Evolutionary conservation across 2,329 filamentous ascomycete genomes (phyloP).

Genomic region (Phyllosticta capitalensis): DNA sequence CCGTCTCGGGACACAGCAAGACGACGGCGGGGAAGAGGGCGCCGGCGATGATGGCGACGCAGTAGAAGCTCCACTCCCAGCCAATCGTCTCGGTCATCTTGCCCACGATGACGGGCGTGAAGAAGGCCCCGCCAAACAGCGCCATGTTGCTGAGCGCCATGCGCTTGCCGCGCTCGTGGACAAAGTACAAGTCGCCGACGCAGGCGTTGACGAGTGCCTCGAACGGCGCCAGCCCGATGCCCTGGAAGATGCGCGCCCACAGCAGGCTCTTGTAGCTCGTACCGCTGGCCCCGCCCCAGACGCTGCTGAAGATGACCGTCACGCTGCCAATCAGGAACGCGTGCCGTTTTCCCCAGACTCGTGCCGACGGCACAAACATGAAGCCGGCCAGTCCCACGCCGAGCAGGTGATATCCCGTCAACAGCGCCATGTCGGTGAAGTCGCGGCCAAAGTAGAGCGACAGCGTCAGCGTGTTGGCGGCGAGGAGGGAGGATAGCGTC

Average conservation of each 20-base stretch:
- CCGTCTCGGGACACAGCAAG: constrained; percentile 77
- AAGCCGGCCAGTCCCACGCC: constrained; percentile 74
- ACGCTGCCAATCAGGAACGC: constrained; percentile 69
- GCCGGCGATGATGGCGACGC: constrained; percentile 75
- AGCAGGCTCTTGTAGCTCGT: constrained; percentile 62
- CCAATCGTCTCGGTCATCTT: constrained; percentile 67
- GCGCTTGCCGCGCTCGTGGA: constrained; percentile 73
- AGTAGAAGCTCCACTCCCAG: constrained; percentile 85
- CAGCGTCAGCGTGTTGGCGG: constrained; percentile 76
- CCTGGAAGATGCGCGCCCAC: constrained; percentile 74
- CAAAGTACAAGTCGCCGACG: constrained; percentile 83
- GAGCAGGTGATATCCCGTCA: constrained; percentile 81
- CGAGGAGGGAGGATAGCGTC: constrained; percentile 75
- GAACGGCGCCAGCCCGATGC: constrained; percentile 77
- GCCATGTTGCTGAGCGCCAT: constrained; percentile 74
- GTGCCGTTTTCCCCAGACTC: constrained; percentile 90
- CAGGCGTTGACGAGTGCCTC: constrained; percentile 83
- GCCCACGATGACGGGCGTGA: constrained; percentile 83
- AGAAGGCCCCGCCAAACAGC: constrained; percentile 62
- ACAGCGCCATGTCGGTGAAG: constrained; percentile 68
- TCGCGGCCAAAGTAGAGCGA: constrained; percentile 53
- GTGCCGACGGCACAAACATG: constrained; percentile 76
- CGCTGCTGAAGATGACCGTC: constrained; percentile 62
- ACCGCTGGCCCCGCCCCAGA: constrained; percentile 65
- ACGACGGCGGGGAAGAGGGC: constrained; percentile 60